phyloP scores from a whole-genome alignment of 108 stramenopile genomes.

The Skeletonema marinoi region DNA sequence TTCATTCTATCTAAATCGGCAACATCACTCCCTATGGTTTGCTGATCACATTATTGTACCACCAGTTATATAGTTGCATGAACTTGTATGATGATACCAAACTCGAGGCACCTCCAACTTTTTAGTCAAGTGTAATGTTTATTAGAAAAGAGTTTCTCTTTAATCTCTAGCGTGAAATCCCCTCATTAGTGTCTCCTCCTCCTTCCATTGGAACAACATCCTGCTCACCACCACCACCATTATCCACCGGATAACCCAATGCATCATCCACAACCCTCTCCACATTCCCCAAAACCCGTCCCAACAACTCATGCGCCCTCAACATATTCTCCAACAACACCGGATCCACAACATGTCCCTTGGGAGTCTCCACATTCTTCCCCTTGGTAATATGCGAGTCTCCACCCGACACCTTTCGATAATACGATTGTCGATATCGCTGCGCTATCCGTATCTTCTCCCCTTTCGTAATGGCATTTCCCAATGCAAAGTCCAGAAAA shows the following conservation, averaged over 20 bases:
- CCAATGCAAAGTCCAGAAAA: conserved; percentile 19
- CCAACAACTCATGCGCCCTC: background rate
- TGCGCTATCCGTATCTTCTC: conserved; percentile 8
- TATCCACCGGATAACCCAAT: background rate
- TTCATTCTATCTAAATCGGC: no score
- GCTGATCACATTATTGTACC: no score
- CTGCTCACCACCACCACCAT: background rate
- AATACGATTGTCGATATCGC: conserved; percentile 3
- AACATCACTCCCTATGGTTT: no score
- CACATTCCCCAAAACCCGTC: conserved; percentile 10
- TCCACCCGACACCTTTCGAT: background rate
- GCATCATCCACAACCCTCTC: conserved; percentile 15
- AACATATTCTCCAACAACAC: conserved; percentile 7
- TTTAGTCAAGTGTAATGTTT: no score
- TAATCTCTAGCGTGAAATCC: no score
- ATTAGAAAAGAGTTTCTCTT: no score
- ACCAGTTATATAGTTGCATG: no score
- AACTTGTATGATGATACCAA: no score
- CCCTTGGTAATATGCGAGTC: conserved; percentile 13
- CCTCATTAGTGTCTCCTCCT: background rate
- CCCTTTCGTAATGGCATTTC: conserved; percentile 1
- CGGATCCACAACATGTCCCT: background rate
- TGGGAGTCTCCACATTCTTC: conserved; percentile 5
- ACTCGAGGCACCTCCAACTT: no score
- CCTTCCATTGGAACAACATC: background rate